Base-by-base conservation (phyloP, 768 basidiomycete genomes). In the Auriculariales sp. region DNA sequence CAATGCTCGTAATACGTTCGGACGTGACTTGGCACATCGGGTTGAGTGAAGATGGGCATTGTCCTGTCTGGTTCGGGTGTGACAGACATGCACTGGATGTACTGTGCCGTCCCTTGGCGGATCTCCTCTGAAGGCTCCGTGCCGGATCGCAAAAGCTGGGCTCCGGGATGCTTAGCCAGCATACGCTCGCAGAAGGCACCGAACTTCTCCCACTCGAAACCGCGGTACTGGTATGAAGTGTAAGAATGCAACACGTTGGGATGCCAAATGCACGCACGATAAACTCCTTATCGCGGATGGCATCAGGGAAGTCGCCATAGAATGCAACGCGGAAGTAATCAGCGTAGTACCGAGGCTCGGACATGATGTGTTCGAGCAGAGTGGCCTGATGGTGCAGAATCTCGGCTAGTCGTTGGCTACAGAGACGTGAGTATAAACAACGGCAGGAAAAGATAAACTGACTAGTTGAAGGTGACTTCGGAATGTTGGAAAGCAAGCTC, bases 321-420 rank as follows among this genome's bases (percentile, higher is more conserved):
- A 92, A 97, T 3, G 84, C 83, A 30, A 97, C 88, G 44, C 89
- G 74, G 70, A 92, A 97, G 64, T 93, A 95, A 58, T 91, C 92
- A 17, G 89, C 79, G 59, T 91, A 91, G 55, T 87, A 87, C 46
- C 88, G 77, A 62, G 84, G 79, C 52, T 86, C 77, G 30, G 73
- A 77, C 46, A 87, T 81, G 53, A 94, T 93, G 56, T 86, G 83
- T 54, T 93, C 90, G 49, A 89, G 68, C 10, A 94, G 67, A 12
- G 80, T 77, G n/a, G 91, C 88, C 67, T 93, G 82, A 62, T 93
- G 88, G 44, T 78, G 72, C 28, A 92, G 68, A 51, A 94, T 83
- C 60, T 93, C 90, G 1, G 89, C 82, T 14, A 93, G 70, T 48
- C 89, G 82, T 22, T 72, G 75, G 55, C 88, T 91, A 49, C 28